Conservation (phyloP, 768 basidiomycete species). For the Boletus subparvulus region DNA sequence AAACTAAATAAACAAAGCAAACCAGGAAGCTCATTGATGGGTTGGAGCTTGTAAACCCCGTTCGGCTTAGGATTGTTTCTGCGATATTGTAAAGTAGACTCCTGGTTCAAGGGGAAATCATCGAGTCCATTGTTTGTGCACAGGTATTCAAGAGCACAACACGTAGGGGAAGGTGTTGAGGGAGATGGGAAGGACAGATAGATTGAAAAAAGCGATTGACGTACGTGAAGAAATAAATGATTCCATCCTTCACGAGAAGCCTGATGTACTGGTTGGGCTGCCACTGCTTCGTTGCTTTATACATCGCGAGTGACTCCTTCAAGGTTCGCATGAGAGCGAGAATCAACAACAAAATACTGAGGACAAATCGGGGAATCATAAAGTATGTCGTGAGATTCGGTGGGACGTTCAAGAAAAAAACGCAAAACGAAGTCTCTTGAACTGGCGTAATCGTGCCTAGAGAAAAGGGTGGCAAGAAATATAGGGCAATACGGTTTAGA, state of each 20-base stretch:
- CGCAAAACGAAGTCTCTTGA: neutral
- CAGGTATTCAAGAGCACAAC: neutral
- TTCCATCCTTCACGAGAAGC: constrained; percentile 5
- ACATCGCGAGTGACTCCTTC: neutral
- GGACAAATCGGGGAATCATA: neutral
- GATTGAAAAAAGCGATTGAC: neutral
- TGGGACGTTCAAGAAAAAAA: neutral
- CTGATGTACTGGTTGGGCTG: constrained; percentile 8
- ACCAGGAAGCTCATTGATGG: neutral
- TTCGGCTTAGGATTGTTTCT: neutral
- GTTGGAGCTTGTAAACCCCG: neutral
- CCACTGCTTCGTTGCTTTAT: constrained; percentile 11
- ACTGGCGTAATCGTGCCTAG: no score
- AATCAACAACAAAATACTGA: neutral
- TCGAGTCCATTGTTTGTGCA: neutral
- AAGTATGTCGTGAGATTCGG: neutral
- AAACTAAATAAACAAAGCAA: no score
- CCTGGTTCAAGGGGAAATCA: neutral
- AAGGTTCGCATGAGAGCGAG: neutral
- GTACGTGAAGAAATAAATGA: constrained; percentile 9
- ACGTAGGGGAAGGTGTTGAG: no score
- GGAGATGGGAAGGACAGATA: no score
- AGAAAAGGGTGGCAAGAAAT: no score
- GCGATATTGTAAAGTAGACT: neutral
- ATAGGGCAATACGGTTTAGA: no score